phyloP scores from a whole-genome alignment of 2,329 filamentous ascomycete genomes.

The Metarhizium guizhouense region DNA sequence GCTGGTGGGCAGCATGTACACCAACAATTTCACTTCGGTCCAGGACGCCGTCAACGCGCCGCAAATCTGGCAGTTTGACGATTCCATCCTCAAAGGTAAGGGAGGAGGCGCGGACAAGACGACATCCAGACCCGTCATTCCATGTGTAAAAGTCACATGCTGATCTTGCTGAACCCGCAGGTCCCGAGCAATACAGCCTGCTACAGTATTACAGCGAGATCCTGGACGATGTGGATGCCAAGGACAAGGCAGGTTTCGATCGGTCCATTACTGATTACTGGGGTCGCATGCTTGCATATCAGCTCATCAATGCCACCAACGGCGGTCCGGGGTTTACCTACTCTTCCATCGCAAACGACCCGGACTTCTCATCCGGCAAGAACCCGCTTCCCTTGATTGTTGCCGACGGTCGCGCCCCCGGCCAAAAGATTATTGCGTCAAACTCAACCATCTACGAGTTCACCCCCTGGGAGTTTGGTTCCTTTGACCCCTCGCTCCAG shows the following conservation, averaged over 20 bases:
- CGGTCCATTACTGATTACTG: conserved; percentile 81
- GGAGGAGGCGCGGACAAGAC: not conserved
- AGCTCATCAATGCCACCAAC: conserved; percentile 67
- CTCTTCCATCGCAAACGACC: conserved; percentile 52
- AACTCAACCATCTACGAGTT: conserved; percentile 59
- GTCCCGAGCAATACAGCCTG: conserved; percentile 27
- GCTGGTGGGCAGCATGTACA: conserved; percentile 73
- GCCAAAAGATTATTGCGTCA: conserved; percentile 32
- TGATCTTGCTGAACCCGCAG: conserved; percentile 7
- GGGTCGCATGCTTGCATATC: conserved; percentile 78
- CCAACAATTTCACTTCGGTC: conserved; percentile 73
- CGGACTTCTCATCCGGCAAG: conserved; percentile 31
- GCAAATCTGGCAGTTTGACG: conserved; percentile 30
- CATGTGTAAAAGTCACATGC: not conserved
- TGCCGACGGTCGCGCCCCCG: conserved; percentile 37
- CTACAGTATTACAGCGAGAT: conserved; percentile 30
- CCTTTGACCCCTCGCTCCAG: conserved; percentile 48
- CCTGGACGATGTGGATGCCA: conserved; percentile 24
- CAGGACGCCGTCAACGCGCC: conserved; percentile 26
- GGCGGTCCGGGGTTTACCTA: conserved; percentile 74
- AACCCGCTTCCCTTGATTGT: conserved; percentile 42
- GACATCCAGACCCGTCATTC: not conserved
- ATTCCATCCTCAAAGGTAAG: conserved; percentile 30
- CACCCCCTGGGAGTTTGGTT: conserved; percentile 57
- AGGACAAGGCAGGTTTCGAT: conserved; percentile 32